Evolutionary conservation across 306 rosid species (phyloP), one percentile per base, ranked within the genome.

Genomic region (Lupinus albus): DNA sequence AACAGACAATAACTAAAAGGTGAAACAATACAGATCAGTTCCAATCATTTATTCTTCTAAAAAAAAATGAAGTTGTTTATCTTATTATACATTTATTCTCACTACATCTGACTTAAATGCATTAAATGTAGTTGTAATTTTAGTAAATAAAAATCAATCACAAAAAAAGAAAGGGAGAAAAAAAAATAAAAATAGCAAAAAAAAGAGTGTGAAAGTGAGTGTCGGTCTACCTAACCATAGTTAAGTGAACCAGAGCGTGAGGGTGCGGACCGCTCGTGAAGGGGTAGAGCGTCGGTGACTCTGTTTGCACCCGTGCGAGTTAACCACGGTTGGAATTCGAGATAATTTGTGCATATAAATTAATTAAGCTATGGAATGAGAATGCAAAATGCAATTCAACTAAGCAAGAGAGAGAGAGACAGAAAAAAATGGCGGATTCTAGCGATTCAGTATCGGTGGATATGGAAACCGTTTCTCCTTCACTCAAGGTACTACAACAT

Each of bases 251-350:
- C 75, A 67, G 20, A 51, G 78, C 4, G 70, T 15, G 50, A 42
- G 84, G 71, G 61, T 76, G 81, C 74, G 81, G 76, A 73, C 83
- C 72, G 84, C 89, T 74, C 73, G 88, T 82, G 84, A 81, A 68
- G 67, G 70, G 76, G 68, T 62, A 17, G 64, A 77, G 93, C 96
- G 97, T 91, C 97, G 97, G 97, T 91, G 91, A 86, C 97, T 83
- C 91, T 87, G 72, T 42, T 36, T 67, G 4, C 60, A 83, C 87
- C 67, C 86, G 86, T 16, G 46, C 84, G 89, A 84, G 84, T 79
- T 73, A 18, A 39, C 48, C 44, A 28, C 83, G 80, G 71, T 83
- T 78, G 0, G 2, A 38, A 38, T 8, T 39, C 11, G 11, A 33
- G 41, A 36, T 1, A 25, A 25, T 0, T 36, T 46, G 56, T 70